phyloP scores from a whole-genome alignment of 2,329 filamentous ascomycete species.

The Ophiostoma sp. region DNA sequence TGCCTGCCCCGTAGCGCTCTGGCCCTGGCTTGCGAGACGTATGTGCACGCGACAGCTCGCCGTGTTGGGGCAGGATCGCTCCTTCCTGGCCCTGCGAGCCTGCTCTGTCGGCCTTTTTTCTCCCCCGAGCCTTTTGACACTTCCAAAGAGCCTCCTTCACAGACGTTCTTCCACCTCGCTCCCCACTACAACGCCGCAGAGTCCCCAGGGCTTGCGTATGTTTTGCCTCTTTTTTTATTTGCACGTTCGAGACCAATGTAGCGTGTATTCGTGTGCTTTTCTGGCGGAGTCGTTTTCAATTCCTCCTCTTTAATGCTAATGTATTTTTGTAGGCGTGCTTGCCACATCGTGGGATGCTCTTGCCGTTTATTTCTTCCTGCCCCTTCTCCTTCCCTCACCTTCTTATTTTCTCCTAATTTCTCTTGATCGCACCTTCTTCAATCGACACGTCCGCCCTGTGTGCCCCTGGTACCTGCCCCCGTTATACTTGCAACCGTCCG shows the following conservation, averaged over 20 bases:
- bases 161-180: background rate
- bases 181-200: background rate
- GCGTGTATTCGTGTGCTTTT: slow-evolving; percentile 11
- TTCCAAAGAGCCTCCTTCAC: background rate
- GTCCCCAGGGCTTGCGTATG: background rate
- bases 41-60: slow-evolving; percentile 17
- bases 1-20: background rate
- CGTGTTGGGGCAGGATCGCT: slow-evolving; percentile 13
- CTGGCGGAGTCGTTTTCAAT: background rate
- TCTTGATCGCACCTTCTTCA: background rate
- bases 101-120: background rate
- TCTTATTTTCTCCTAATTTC: background rate
- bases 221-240: background rate
- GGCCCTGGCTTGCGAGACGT: background rate
- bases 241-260: background rate
- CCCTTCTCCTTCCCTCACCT: background rate
- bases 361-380: background rate
- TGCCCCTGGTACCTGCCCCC: background rate
- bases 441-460: background rate
- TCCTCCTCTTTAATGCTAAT: background rate
- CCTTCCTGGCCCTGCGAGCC: background rate
- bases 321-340: background rate
- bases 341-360: background rate
- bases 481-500: background rate
- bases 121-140: background rate